Evolutionary conservation across 2,329 filamentous ascomycete genomes (phyloP).

Genomic region (Fusarium sp.): DNA sequence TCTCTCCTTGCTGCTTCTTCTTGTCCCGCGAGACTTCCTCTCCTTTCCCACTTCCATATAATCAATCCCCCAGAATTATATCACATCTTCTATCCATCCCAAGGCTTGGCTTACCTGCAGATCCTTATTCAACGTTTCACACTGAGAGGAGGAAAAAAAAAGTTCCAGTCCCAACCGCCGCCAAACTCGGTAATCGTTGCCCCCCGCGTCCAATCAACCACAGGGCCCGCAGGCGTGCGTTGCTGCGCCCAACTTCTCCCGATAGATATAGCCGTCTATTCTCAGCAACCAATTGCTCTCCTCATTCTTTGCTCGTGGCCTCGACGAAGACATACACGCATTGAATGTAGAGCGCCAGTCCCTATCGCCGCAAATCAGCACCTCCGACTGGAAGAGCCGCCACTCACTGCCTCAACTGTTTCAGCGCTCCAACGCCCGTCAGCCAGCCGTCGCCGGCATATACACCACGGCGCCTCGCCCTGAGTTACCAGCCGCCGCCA

Average conservation of each 20-base stretch:
- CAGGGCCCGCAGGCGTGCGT: slow-evolving; percentile 32
- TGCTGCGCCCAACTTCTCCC: slow-evolving; percentile 32
- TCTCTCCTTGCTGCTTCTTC: slow-evolving; percentile 8
- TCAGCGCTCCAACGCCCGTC: slow-evolving; percentile 28
- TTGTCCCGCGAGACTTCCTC: slow-evolving; percentile 9
- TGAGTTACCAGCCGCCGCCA: slow-evolving; percentile 36
- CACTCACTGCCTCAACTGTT: slow-evolving; percentile 22
- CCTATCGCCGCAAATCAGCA: slow-evolving; percentile 17
- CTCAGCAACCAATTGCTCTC: slow-evolving; percentile 40
- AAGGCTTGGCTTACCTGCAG: slow-evolving; percentile 32
- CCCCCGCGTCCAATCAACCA: slow-evolving; percentile 37
- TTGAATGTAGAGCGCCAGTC: slow-evolving; percentile 22
- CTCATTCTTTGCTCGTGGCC: slow-evolving; percentile 34
- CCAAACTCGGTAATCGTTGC: slow-evolving; percentile 40
- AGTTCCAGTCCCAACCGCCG: slow-evolving; percentile 22
- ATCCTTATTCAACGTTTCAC: slow-evolving; percentile 30
- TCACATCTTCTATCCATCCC: slow-evolving; percentile 16
- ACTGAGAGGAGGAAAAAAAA: slow-evolving; percentile 13
- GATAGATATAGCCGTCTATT: slow-evolving; percentile 10
- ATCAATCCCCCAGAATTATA: slow-evolving; percentile 5
- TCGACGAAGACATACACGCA: slow-evolving; percentile 23
- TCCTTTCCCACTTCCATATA: slow-evolving; percentile 14
- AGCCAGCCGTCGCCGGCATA: slow-evolving; percentile 16
- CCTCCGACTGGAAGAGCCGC: slow-evolving; percentile 19
- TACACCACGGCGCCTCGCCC: slow-evolving; percentile 17